Conservation (phyloP, 768 basidiomycete species). For the Trametopsis cervina region DNA sequence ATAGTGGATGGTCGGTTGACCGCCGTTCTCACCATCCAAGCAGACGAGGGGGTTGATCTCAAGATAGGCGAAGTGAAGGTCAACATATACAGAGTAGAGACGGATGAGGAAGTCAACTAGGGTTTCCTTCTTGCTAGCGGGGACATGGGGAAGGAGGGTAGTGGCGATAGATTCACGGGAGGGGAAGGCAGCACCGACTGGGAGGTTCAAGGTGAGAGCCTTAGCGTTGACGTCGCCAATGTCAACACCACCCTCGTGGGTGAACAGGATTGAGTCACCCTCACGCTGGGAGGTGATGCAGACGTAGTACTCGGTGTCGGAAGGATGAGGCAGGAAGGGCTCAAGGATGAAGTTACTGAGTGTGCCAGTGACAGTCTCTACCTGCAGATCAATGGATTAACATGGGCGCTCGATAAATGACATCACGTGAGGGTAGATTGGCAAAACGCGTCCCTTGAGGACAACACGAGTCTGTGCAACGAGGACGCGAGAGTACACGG, state of each 20-base stretch:
- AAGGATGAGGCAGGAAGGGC: slow-evolving; percentile 95
- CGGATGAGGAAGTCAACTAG: slow-evolving; percentile 92
- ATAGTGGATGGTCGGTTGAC: slow-evolving; percentile 80
- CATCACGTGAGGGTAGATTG: slow-evolving; percentile 15
- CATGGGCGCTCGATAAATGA: slow-evolving; percentile 1
- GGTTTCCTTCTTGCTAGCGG: slow-evolving; percentile 80
- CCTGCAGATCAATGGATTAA: slow-evolving; percentile 38
- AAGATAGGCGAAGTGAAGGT: slow-evolving; percentile 99
- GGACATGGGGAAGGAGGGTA: slow-evolving; percentile 77
- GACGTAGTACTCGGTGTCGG: slow-evolving; percentile 94
- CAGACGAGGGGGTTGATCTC: slow-evolving; percentile 99
- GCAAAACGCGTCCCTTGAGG: slow-evolving; percentile 10
- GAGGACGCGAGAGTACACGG: slow-evolving; percentile 1
- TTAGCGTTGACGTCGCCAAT: slow-evolving; percentile 98
- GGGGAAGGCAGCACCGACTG: slow-evolving; percentile 75
- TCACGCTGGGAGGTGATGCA: slow-evolving; percentile 95
- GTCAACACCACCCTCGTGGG: slow-evolving; percentile 97
- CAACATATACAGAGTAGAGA: slow-evolving; percentile 95
- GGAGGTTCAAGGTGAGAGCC: slow-evolving; percentile 82
- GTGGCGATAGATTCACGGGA: slow-evolving; percentile 67
- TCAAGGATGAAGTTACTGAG: slow-evolving; percentile 98
- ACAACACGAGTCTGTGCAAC: neutral
- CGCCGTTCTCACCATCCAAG: slow-evolving; percentile 70
- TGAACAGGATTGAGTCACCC: slow-evolving; percentile 96
- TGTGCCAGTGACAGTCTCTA: slow-evolving; percentile 90